Conservation (phyloP, 805 yeast genomes). For the Ogataea naganishii region DNA sequence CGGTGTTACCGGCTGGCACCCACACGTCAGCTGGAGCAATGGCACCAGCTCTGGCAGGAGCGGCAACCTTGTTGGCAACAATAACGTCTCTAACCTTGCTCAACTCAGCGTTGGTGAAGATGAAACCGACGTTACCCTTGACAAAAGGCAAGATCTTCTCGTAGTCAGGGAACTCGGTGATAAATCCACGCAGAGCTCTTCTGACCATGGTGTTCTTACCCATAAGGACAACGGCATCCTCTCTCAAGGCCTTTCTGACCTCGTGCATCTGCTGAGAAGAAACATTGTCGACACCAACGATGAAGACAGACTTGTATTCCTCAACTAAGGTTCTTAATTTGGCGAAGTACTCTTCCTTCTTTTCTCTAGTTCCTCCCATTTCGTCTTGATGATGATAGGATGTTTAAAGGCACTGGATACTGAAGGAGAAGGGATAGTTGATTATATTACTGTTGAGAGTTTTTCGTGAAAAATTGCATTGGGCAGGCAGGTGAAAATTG, state of each 20-base stretch:
- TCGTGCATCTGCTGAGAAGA: constrained; percentile 99
- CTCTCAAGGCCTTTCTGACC: constrained; percentile 95
- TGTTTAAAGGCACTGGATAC: constrained; percentile 61
- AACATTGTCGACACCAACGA: constrained; percentile 99
- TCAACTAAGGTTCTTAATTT: constrained; percentile 93
- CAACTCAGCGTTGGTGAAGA: constrained; percentile 96
- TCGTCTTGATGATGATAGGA: constrained; percentile 87
- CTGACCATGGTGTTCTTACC: constrained; percentile 99
- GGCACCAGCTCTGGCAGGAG: constrained; percentile 99
- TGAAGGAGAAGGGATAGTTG: constrained; percentile 6
- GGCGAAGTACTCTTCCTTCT: constrained; percentile 90
- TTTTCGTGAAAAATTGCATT: no score
- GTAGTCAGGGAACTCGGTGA: constrained; percentile 88
- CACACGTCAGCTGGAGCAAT: constrained; percentile 95
- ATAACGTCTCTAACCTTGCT: constrained; percentile 85
- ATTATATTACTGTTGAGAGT: no score
- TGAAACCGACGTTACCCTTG: constrained; percentile 99
- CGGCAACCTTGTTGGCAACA: constrained; percentile 93
- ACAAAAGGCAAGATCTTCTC: constrained; percentile 93
- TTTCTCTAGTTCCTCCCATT: constrained; percentile 99
- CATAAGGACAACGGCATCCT: constrained; percentile 92
- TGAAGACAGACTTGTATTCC: constrained; percentile 96
- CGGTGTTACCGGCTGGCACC: constrained; percentile 99
- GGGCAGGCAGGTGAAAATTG: no score
- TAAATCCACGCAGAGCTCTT: constrained; percentile 97